Base-by-base conservation (phyloP, 73 alveolate species). In the Paramecium bursaria region DNA sequence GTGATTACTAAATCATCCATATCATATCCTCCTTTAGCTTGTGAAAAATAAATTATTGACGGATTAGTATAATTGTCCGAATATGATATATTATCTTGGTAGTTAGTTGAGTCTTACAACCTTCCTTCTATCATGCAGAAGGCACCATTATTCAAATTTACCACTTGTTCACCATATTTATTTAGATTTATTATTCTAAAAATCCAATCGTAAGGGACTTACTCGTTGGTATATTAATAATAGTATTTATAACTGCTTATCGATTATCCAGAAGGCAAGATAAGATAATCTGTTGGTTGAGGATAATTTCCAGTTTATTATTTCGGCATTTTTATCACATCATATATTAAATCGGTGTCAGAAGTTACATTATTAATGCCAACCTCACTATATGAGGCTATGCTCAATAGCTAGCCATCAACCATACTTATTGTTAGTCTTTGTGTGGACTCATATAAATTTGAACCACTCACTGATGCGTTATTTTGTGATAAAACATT, bases 261-360 rank as follows among this genome's bases (percentile, higher is more conserved):
- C 3, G 44, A 21, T 42, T 67, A 23, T n/a, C 82, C 82, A 14
- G 82, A 67, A 1, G 82, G 82, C 44, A 67, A 21, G 9, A 11
- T 67, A 39, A 39, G 49, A 7, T 39, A 67, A 15, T 3, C 21
- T 0, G 50, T 19, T 67, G 19, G 21, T 42, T 21, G 1, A 17
- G 31, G 19, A 67, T 67, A n/a, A 3, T 19, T 42, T 19, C 50
- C 39, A 33, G 22, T n/a, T 9, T 21, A 9, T 3, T n/a, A 4
- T 14, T 19, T 35, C 0, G 82, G 82, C 10, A 67, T 17, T 19
- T 21, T 67, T 2, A 3, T 14, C 6, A 35, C 55, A 21, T 67
- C 3, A 7, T 39, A 7, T 39, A 39, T 39, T 7, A 39, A 7
- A 39, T 39, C 49, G 0, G 27, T 31, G 21, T 19, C 27, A 0